phyloP scores from a whole-genome alignment of 2,329 filamentous ascomycete species.

The Rhinocladiella similis region DNA sequence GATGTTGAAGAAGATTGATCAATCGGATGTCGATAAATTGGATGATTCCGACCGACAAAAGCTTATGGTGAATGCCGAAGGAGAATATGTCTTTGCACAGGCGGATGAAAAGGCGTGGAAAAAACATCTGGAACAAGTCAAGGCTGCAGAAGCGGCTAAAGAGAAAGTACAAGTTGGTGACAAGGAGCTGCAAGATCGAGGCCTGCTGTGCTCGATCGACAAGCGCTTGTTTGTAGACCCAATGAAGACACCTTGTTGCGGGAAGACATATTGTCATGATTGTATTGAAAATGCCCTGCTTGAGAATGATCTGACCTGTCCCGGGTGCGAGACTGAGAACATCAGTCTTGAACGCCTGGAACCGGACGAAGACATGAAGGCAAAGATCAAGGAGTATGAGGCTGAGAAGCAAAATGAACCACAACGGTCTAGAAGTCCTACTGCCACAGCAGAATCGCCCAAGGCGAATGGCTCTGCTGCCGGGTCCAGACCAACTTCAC shows the following conservation, averaged over 20 bases:
- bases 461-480: constrained; percentile 14
- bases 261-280: constrained; percentile 98
- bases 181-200: constrained; percentile 84
- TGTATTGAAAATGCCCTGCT: constrained; percentile 99
- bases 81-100: constrained; percentile 94
- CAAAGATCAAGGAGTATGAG: constrained; percentile 76
- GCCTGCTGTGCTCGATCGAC: constrained; percentile 92
- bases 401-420: constrained; percentile 51
- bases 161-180: constrained; percentile 74
- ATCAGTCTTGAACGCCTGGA: constrained; percentile 90
- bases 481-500: constrained; percentile 21
- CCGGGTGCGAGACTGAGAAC: constrained; percentile 84
- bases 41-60: constrained; percentile 82
- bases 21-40: constrained; percentile 57
- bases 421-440: constrained; percentile 35
- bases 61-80: constrained; percentile 96
- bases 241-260: constrained; percentile 98
- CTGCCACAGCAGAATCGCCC: constrained; percentile 21
- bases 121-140: constrained; percentile 89
- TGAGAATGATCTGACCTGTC: constrained; percentile 96
- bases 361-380: constrained; percentile 73
- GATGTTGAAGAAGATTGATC: constrained; percentile 93
- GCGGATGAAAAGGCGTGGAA: constrained; percentile 96
- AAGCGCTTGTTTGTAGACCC: constrained; percentile 97
- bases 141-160: constrained; percentile 77